Evolutionary conservation across 345 rosid genomes (phyloP).

Genomic region (Clarkia xantiana): DNA sequence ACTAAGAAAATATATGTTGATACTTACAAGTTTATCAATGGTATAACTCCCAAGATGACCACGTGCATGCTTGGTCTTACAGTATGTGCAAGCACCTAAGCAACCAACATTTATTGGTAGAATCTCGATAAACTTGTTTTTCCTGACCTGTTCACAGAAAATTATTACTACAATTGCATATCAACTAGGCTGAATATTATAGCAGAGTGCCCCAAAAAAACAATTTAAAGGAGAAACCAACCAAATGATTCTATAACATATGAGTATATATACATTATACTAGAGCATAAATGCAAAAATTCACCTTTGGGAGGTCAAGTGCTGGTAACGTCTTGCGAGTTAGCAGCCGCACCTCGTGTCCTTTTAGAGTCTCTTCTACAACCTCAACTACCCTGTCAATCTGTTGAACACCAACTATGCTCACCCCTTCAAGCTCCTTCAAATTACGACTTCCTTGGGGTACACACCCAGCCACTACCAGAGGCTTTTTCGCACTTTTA

Average conservation of each 20-base stretch:
- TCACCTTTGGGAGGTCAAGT: slow-evolving; percentile 91
- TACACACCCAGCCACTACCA: slow-evolving; percentile 93
- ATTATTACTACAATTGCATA: background rate
- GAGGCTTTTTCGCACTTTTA: slow-evolving; percentile 49
- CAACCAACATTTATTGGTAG: slow-evolving; percentile 95
- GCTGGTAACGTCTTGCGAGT: slow-evolving; percentile 78
- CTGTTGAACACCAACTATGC: slow-evolving; percentile 91
- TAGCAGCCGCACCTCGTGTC: slow-evolving; percentile 84
- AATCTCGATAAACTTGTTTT: slow-evolving; percentile 74
- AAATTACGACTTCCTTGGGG: slow-evolving; percentile 88
- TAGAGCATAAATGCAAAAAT: slow-evolving; percentile 11
- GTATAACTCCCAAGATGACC: slow-evolving; percentile 97
- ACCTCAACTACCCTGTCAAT: slow-evolving; percentile 96
- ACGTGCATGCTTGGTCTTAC: slow-evolving; percentile 98
- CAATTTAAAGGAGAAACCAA: too few species aligned
- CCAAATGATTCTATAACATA: too few species aligned
- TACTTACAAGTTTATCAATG: slow-evolving; percentile 75
- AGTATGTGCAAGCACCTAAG: slow-evolving; percentile 90
- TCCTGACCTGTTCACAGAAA: slow-evolving; percentile 47
- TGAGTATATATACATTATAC: too few species aligned
- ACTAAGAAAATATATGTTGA: background rate
- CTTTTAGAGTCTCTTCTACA: slow-evolving; percentile 93
- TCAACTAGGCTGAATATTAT: background rate
- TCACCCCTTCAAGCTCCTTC: slow-evolving; percentile 80
- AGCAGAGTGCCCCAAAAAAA: too few species aligned